Evolutionary conservation across 1,139 yeast species (phyloP).

Genomic region (Diutina mesorugosa): DNA sequence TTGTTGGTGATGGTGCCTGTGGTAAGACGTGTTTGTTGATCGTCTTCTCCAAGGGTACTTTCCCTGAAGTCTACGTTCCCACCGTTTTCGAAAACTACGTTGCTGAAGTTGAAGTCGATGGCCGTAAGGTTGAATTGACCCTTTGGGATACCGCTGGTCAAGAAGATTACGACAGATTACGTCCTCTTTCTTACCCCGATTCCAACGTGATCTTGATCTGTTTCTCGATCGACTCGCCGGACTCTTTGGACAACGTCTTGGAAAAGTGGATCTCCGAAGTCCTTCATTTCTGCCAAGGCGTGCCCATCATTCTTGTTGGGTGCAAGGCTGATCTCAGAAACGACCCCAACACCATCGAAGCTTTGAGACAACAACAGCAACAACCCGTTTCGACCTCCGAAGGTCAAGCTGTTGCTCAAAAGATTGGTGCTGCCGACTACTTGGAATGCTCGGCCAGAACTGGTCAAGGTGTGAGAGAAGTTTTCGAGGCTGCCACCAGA

Average conservation of each 20-base stretch:
- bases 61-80: slow-evolving; percentile 93
- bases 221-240: slow-evolving; percentile 86
- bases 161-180: slow-evolving; percentile 90
- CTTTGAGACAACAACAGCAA: slow-evolving; percentile 53
- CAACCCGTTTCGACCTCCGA: slow-evolving; percentile 68
- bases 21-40: slow-evolving; percentile 75
- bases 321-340: slow-evolving; percentile 85
- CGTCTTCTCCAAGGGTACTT: slow-evolving; percentile 88
- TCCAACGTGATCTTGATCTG: slow-evolving; percentile 86
- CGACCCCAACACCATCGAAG: slow-evolving; percentile 66
- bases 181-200: slow-evolving; percentile 90
- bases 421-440: slow-evolving; percentile 77
- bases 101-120: slow-evolving; percentile 89
- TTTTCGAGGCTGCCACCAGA: slow-evolving; percentile 86
- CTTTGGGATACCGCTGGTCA: slow-evolving; percentile 99
- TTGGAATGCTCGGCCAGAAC: slow-evolving; percentile 91
- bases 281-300: slow-evolving; percentile 88
- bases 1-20: slow-evolving; percentile 84
- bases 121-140: slow-evolving; percentile 87
- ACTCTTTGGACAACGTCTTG: slow-evolving; percentile 84
- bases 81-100: slow-evolving; percentile 93
- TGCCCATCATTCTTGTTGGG: slow-evolving; percentile 87
- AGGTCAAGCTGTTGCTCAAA: slow-evolving; percentile 76
- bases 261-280: slow-evolving; percentile 95
- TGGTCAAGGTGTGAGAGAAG: slow-evolving; percentile 84